Percentiles rank a stretch among this genome's conserved stretches.
These are phyloP conservation scores for Polygonum aviculare DNA, from an alignment of 148 eudicot genomes.

Conservation along the genomic window DNA sequence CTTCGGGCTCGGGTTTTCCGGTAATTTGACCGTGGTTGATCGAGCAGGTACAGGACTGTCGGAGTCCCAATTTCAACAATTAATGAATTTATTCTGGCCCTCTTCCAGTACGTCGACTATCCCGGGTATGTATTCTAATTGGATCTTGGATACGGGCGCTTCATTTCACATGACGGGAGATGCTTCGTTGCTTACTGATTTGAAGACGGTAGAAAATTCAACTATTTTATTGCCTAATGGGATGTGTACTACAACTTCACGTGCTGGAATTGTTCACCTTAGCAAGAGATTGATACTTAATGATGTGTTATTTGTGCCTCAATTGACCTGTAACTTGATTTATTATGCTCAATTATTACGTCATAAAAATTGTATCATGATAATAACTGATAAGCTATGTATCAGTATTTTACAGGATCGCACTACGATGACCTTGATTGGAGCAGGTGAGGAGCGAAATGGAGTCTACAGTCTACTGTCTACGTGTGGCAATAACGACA, in stretches of 20 bases:
- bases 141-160: slow-evolving; percentile 17
- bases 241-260: not conserved
- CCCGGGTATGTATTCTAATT: not conserved
- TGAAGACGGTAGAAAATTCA: not conserved
- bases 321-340: slow-evolving; percentile 13
- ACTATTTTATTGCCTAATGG: slow-evolving; percentile 14
- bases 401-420: too few relatives aligned
- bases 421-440: too few relatives aligned
- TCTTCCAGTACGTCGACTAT: not conserved
- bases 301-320: slow-evolving; percentile 16
- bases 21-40: not conserved
- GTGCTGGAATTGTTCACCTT: not conserved
- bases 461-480: too few relatives aligned
- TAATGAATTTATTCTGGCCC: not conserved
- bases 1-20: not conserved
- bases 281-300: not conserved
- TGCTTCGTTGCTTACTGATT: slow-evolving; percentile 2
- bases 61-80: not conserved
- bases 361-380: too few relatives aligned
- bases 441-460: too few relatives aligned
- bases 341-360: not conserved
- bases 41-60: not conserved
- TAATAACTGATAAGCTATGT: too few relatives aligned
- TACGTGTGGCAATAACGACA: too few relatives aligned
- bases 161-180: slow-evolving; percentile 13